Base-by-base conservation (phyloP, 306 rosid genomes). In the Castanospermum australe region DNA sequence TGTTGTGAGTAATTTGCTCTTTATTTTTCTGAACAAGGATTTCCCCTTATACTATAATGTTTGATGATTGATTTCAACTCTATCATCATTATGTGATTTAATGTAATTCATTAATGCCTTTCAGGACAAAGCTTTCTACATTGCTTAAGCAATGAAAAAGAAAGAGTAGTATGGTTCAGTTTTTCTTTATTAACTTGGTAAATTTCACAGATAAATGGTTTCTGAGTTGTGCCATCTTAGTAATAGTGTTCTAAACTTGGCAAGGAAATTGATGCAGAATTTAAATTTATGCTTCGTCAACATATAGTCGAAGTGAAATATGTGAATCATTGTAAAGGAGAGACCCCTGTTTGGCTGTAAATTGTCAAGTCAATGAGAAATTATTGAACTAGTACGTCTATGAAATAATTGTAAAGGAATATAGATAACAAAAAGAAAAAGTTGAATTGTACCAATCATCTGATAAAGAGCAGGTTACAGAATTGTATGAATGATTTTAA, bases 41-140 rank as follows among this genome's bases (percentile, higher is more conserved):
- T 25, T 30, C 1, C 8, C 0, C n/a, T 48, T 1, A 3, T 14
- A 45, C 4, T 3, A 12, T 12, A 45, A 2, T 45, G 17, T 12
- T 44, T 44, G 4, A 20, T 20, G 4, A 6, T 78, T n/a, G 11
- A 2, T 24, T 5, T 1, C 6, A 17, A 6, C 25, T 7, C n/a
- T 11, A 7, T 17, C 30, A 13, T 68, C 6, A 2, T 20, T 76
- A 7, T 65, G 35, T 4, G 52, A n/a, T 48, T 70, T 10, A 11
- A 0, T 32, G 3, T 48, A 0, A 56, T 7, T 24, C 28, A 5
- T 7, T 22, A 5, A 17, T 3, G 5, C 28, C 0, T 50, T n/a
- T 5, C 78, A 91, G 98, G 98, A 93, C 15, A 93, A 93, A 77
- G 93, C 92, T 35, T 97, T 92, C 0, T 93, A 11, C 39, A 8